Percentiles rank a stretch among this genome's conserved stretches.
phyloP scores from a whole-genome alignment of 306 rosid genomes.

The Glycine soja region DNA sequence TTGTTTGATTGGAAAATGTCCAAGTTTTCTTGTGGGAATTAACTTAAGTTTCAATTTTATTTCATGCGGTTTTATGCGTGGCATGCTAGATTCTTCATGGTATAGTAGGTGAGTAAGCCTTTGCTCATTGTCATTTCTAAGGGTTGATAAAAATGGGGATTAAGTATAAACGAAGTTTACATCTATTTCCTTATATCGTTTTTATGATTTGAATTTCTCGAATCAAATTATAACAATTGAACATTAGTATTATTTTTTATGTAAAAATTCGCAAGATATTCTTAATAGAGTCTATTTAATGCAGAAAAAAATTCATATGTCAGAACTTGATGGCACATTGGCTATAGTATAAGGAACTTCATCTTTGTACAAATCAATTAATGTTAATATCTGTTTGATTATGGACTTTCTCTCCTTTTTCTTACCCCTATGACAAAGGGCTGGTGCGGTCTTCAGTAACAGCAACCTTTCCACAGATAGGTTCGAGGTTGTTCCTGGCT shows the following conservation, averaged over 20 bases:
- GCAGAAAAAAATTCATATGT: neutral
- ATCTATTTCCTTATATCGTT: neutral
- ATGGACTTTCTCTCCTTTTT: neutral
- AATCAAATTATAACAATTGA: neutral
- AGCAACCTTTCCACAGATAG: conserved; percentile 20
- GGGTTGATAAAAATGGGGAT: neutral
- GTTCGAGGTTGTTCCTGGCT: conserved; percentile 7
- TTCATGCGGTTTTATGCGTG: neutral
- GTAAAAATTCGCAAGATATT: neutral
- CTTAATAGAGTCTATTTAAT: neutral
- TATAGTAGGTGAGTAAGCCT: conserved; percentile 2
- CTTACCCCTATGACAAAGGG: neutral
- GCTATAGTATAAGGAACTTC: neutral
- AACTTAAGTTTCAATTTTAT: conserved; percentile 6
- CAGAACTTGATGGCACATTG: neutral
- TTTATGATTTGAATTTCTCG: neutral
- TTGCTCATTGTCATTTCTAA: neutral
- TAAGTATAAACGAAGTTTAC: neutral
- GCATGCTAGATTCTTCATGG: conserved; percentile 24
- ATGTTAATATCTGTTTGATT: neutral
- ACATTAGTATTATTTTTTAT: neutral
- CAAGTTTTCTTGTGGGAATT: neutral
- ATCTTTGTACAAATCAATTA: neutral
- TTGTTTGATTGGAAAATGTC: neutral
- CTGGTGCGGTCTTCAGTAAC: conserved; percentile 22